Conservation (phyloP, 1,284 basidiomycete genomes). For the Ceratobasidium sp. region DNA sequence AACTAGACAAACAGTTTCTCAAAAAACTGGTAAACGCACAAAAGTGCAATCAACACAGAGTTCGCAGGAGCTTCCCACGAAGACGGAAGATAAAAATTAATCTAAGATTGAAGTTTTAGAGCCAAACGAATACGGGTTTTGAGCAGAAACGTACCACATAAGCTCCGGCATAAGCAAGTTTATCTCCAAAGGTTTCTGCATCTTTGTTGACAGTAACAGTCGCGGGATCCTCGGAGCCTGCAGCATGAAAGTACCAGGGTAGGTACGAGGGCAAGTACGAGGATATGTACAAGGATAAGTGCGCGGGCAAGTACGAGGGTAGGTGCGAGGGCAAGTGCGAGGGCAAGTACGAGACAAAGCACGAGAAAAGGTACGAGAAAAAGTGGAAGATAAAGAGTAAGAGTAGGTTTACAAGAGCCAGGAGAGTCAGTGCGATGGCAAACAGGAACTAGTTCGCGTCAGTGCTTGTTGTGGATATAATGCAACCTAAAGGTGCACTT, state of each 20-base stretch:
- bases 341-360: neutral
- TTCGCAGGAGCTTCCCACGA: neutral
- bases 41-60: neutral
- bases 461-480: too few relatives aligned
- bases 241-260: neutral
- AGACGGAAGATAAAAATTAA: neutral
- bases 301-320: neutral
- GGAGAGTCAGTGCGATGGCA: too few relatives aligned
- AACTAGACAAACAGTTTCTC: neutral
- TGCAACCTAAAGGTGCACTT: too few relatives aligned
- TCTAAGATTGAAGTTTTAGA: neutral
- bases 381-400: too few relatives aligned
- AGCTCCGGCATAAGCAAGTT: neutral
- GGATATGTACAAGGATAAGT: neutral
- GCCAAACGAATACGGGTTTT: neutral
- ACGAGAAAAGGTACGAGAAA: neutral
- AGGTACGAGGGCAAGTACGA: neutral
- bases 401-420: too few relatives aligned
- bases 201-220: neutral
- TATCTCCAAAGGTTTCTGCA: neutral
- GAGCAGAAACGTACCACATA: neutral
- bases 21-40: neutral
- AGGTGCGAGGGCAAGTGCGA: neutral
- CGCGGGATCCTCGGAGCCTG: neutral
- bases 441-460: too few relatives aligned